Base-by-base conservation (phyloP, 257 asterid genomes). In the Eucommia ulmoides region DNA sequence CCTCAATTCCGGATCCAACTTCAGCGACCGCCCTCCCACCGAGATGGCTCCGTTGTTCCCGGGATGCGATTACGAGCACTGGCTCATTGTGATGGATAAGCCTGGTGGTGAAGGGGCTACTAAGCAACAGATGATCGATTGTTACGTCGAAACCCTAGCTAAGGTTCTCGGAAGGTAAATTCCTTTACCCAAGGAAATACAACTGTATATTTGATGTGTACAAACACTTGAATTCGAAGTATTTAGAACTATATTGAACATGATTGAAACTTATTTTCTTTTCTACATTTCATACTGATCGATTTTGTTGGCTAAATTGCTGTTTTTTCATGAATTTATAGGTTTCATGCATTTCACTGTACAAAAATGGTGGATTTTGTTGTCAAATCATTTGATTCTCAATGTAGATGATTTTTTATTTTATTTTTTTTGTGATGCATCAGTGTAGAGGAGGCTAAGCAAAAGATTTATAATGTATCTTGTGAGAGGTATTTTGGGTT, bases 11-110 rank as follows among this genome's bases (percentile, higher is more conserved):
- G 88, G 93, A 18, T 73, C 94, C 25, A 79, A 76, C 60, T 74
- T 73, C 68, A 75, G 81, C 68, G 95, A 84, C 77, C 93, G 93
- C 2, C 93, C 93, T 18, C 94, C 97, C 21, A 85, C 91, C 20
- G 96, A 89, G 61, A 76, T 89, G 84, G 97, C 97, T 24, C 94
- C 97, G 56, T 87, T 89, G 22, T 85, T 85, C 58, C 97, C 96
- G 0, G 97, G 96, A 0, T 85, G 97, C 60, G 97, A 89, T 53
- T 89, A 89, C 23, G 93, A 89, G 72, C 97, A 84, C 65, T 88
- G 96, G 97, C 94, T 89, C 16, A 84, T 89, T 19, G 95, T 88
- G 52, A 84, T 88, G 93, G 97, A 89, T 59, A 82, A 84, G 73
- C 97, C 96, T 8, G 97, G 96, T 2, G 97, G 97, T 3, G 97